A percentile compares a stretch with the other conserved stretches of the same genome.
Evolutionary conservation across 2,329 filamentous ascomycete species (phyloP).

Genomic region (Apiospora rasikravindrae): DNA sequence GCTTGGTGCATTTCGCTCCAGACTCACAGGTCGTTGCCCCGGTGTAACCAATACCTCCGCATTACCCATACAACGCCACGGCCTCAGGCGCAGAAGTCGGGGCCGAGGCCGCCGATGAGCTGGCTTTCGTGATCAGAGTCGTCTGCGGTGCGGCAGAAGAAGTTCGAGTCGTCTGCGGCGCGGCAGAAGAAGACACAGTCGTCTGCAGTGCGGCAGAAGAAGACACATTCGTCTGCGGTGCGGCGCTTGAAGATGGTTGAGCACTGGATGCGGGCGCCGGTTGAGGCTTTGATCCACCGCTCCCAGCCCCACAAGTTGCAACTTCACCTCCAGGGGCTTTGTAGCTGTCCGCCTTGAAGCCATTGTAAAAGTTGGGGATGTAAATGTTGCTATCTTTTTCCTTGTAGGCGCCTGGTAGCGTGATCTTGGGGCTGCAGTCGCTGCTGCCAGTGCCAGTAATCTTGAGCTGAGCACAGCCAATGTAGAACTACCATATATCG

Average conservation of each 20-base stretch:
- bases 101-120: not conserved
- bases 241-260: not conserved
- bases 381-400: constrained; percentile 37
- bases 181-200: not conserved
- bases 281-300: not conserved
- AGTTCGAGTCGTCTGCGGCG: constrained; percentile 2
- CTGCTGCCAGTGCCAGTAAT: constrained; percentile 37
- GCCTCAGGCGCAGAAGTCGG: not conserved
- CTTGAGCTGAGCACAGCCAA: constrained; percentile 40
- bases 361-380: constrained; percentile 39
- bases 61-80: constrained; percentile 16
- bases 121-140: not conserved
- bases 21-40: not conserved
- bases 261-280: not conserved
- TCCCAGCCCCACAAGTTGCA: constrained; percentile 25
- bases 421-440: constrained; percentile 37
- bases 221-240: not conserved
- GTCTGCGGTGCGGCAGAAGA: not conserved
- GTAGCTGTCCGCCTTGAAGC: constrained; percentile 40
- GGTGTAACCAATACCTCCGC: constrained; percentile 10
- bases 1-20: constrained; percentile 5
- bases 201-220: not conserved
- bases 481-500: constrained; percentile 34
- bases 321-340: constrained; percentile 34
- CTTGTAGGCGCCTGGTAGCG: constrained; percentile 38